Conservation (phyloP, 139 green algal genomes). For the Limnomonas spitsbergensis region DNA sequence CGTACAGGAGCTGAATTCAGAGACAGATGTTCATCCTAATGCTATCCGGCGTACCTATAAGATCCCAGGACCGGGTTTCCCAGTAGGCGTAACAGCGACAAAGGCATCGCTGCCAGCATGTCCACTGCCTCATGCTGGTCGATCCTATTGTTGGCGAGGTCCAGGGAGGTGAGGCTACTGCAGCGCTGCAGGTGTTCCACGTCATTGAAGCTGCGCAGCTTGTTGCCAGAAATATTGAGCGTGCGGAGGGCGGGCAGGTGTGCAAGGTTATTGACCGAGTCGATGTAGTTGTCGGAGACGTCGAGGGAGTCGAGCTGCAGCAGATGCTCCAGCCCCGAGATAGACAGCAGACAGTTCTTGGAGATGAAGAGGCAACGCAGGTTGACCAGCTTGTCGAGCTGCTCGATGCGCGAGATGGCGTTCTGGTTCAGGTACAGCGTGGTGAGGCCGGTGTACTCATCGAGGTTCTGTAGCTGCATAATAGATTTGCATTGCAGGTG, state of each 20-base stretch:
- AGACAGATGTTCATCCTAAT: too few relatives aligned
- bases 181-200: slow-evolving; percentile 43
- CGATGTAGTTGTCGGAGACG: slow-evolving; percentile 64
- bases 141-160: slow-evolving; percentile 54
- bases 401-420: slow-evolving; percentile 59
- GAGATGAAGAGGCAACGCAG: slow-evolving; percentile 67
- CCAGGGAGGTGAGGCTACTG: slow-evolving; percentile 48
- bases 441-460: slow-evolving; percentile 68
- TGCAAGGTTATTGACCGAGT: slow-evolving; percentile 32
- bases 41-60: slow-evolving; percentile 3
- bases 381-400: slow-evolving; percentile 46
- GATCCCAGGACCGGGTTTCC: slow-evolving; percentile 60
- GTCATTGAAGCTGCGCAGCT: slow-evolving; percentile 36
- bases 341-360: slow-evolving; percentile 56
- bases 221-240: slow-evolving; percentile 53
- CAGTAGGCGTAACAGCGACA: slow-evolving; percentile 53
- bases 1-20: too few relatives aligned
- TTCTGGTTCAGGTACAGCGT: slow-evolving; percentile 78
- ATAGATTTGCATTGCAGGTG: slow-evolving; percentile 78
- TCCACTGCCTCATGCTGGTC: slow-evolving; percentile 39
- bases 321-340: slow-evolving; percentile 43
- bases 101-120: slow-evolving; percentile 32
- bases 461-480: slow-evolving; percentile 58
- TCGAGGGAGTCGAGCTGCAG: slow-evolving; percentile 58
- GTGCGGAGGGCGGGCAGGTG: slow-evolving; percentile 48